Percentiles rank a stretch among this genome's conserved stretches.
These are phyloP conservation scores for Ceratobasidium sp. DNA, from an alignment of 1,284 basidiomycete species.

Conservation along the genomic window DNA sequence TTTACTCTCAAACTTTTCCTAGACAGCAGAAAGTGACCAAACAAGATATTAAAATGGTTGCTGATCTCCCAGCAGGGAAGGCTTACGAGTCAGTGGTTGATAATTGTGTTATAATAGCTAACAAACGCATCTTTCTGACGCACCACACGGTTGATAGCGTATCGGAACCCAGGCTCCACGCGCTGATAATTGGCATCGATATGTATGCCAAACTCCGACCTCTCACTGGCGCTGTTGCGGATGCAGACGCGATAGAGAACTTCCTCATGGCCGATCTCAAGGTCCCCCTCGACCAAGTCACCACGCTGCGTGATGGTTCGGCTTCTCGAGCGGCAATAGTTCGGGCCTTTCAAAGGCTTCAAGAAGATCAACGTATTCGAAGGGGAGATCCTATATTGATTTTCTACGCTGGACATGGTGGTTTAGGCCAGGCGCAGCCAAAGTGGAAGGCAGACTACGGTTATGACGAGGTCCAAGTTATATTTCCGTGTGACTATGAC, in stretches of 20 bases:
- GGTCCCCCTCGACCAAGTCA: conserved; percentile 8
- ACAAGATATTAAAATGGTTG: too few species aligned
- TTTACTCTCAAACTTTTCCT: too few species aligned
- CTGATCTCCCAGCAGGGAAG: too few species aligned
- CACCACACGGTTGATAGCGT: not conserved
- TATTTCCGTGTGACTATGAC: conserved; percentile 26
- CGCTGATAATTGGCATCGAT: conserved; percentile 30
- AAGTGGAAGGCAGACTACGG: not conserved
- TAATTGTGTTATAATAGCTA: not conserved
- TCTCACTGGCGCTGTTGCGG: conserved; percentile 13
- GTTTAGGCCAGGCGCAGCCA: not conserved
- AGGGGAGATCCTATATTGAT: conserved; percentile 34
- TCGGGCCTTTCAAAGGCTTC: not conserved
- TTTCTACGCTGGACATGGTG: conserved; percentile 1
- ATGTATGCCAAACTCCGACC: not conserved
- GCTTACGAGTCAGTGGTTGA: not conserved
- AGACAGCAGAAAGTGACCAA: too few species aligned
- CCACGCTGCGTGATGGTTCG: not conserved
- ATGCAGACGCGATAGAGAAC: conserved; percentile 4
- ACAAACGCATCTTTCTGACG: not conserved
- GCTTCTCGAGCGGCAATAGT: conserved; percentile 22
- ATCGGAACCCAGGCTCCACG: conserved; percentile 1
- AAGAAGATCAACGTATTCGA: conserved; percentile 12
- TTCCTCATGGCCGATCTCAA: conserved; percentile 20
- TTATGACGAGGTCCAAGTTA: conserved; percentile 26